These are phyloP conservation scores for Teunomyces aglyptinius DNA, from an alignment of 805 yeast genomes.

Conservation along the genomic window DNA sequence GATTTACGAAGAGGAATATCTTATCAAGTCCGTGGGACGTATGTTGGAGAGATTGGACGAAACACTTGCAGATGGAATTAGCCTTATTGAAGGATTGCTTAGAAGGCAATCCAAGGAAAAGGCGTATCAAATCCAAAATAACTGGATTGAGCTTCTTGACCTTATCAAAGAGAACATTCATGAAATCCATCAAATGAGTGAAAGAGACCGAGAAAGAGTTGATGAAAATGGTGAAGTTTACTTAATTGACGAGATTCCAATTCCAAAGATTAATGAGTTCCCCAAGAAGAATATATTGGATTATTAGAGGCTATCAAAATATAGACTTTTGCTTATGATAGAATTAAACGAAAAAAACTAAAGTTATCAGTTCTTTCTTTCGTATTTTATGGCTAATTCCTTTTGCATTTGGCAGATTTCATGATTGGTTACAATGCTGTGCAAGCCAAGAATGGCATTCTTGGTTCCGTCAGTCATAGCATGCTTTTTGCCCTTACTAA, in stretches of 20 bases:
- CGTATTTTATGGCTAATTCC: not conserved
- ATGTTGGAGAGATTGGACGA: conserved; percentile 75
- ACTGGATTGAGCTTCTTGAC: conserved; percentile 54
- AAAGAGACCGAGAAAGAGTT: conserved; percentile 81
- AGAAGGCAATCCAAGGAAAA: conserved; percentile 73
- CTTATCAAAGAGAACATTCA: conserved; percentile 58
- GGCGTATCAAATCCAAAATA: conserved; percentile 76
- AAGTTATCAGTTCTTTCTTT: not conserved
- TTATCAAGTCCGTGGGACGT: conserved; percentile 84
- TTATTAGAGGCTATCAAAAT: conserved; percentile 34
- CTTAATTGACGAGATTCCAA: conserved; percentile 70
- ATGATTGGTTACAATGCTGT: conserved; percentile 24
- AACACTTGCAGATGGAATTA: conserved; percentile 71
- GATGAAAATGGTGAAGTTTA: conserved; percentile 88
- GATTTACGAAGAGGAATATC: conserved; percentile 93
- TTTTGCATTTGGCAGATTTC: conserved; percentile 14
- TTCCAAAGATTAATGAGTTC: conserved; percentile 64
- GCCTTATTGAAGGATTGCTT: conserved; percentile 70
- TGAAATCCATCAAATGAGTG: conserved; percentile 81
- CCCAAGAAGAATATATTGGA: conserved; percentile 58
- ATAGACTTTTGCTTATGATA: not conserved
- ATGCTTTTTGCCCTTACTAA: conserved; percentile 44
- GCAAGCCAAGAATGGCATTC: conserved; percentile 39
- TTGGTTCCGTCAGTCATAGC: conserved; percentile 48
- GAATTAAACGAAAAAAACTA: not conserved